phyloP scores from a whole-genome alignment of 345 rosid genomes.

The Bruguiera gymnorhiza region DNA sequence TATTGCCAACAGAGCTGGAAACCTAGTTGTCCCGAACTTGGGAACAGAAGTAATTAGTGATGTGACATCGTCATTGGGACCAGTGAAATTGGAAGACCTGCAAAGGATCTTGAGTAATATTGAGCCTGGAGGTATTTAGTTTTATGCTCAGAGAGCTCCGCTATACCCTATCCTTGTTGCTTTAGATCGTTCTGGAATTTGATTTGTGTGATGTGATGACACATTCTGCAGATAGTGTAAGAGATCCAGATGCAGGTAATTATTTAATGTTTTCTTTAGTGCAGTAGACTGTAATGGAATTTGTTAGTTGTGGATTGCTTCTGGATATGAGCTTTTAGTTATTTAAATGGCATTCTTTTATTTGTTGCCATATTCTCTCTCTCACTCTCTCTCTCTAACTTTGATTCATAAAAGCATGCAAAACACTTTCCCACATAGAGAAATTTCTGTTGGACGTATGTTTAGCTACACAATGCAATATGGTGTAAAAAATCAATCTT shows the following conservation, averaged over 20 bases:
- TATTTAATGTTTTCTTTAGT: background rate
- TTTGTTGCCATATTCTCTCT: too few relatives aligned
- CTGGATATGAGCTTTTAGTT: too few relatives aligned
- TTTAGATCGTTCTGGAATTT: slow-evolving; percentile 15
- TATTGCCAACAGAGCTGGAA: slow-evolving; percentile 61
- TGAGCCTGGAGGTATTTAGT: slow-evolving; percentile 52
- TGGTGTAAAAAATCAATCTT: too few relatives aligned
- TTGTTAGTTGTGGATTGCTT: background rate
- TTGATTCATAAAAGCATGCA: too few relatives aligned
- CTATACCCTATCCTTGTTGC: background rate
- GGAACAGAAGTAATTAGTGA: slow-evolving; percentile 69
- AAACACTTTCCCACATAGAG: too few relatives aligned
- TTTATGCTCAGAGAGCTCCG: background rate
- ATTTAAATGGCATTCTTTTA: too few relatives aligned
- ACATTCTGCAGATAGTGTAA: slow-evolving; percentile 47
- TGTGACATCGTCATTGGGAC: slow-evolving; percentile 75
- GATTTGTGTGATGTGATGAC: slow-evolving; percentile 18
- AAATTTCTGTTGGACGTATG: too few relatives aligned
- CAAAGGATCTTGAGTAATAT: slow-evolving; percentile 88
- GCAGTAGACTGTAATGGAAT: background rate
- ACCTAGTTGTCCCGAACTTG: slow-evolving; percentile 54
- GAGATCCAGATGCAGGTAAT: slow-evolving; percentile 79
- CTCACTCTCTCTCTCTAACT: too few relatives aligned
- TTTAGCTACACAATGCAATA: too few relatives aligned
- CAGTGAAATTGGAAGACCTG: slow-evolving; percentile 82